A percentile compares a stretch with the other conserved stretches of the same genome.
phyloP scores from a whole-genome alignment of 352 stramenopile genomes.

The Phytophthora tubulina region DNA sequence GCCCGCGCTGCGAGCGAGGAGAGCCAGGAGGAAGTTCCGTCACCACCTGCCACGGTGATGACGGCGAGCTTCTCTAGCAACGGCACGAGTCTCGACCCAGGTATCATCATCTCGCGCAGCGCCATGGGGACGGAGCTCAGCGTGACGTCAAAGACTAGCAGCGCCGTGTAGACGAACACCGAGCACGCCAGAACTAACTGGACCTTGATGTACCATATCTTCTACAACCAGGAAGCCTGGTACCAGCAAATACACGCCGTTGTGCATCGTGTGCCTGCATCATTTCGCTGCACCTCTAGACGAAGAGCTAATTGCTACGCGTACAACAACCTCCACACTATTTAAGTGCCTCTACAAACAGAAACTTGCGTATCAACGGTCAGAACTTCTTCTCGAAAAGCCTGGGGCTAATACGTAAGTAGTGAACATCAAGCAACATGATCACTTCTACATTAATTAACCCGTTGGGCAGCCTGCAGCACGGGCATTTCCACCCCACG shows the following conservation, averaged over 20 bases:
- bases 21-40: constrained; percentile 50
- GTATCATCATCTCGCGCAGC: constrained; percentile 13
- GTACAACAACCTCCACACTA: too few species aligned
- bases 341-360: too few species aligned
- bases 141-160: constrained; percentile 14
- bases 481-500: too few species aligned
- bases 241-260: neutral
- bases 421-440: too few species aligned
- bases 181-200: neutral
- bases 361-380: too few species aligned
- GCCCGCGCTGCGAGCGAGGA: constrained; percentile 53
- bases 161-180: constrained; percentile 8
- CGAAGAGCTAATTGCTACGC: neutral
- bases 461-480: too few species aligned
- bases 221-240: too few species aligned
- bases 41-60: constrained; percentile 23
- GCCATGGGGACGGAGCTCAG: constrained; percentile 9
- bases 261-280: neutral
- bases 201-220: neutral
- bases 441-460: too few species aligned
- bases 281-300: neutral
- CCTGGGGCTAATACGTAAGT: too few species aligned
- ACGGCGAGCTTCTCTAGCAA: constrained; percentile 27
- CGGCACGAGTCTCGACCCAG: constrained; percentile 3
- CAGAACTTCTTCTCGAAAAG: too few species aligned